Percentiles rank a stretch among this genome's conserved stretches.
Conservation (phyloP, 495 filamentous ascomycete species). For the Lasiosphaeriaceae sp. region DNA sequence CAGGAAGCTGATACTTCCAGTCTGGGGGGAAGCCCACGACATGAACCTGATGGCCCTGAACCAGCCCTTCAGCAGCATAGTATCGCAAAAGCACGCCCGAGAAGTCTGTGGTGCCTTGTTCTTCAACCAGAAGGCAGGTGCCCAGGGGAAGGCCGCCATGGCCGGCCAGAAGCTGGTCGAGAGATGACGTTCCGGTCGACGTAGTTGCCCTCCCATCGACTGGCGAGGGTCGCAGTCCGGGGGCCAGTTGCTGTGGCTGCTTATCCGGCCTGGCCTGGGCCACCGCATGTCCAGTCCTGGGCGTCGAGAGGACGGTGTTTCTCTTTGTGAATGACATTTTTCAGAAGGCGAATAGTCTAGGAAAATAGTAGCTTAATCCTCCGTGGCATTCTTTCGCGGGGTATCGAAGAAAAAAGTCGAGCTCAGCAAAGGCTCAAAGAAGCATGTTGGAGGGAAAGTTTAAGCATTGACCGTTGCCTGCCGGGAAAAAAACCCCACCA, state of each 20-base stretch:
- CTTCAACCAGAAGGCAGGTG: constrained; percentile 76
- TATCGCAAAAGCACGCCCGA: constrained; percentile 78
- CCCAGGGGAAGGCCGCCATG: constrained; percentile 87
- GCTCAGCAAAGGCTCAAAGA: too few species aligned
- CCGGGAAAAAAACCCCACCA: neutral
- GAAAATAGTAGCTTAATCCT: too few species aligned
- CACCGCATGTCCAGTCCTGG: constrained; percentile 10
- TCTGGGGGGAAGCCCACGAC: constrained; percentile 72
- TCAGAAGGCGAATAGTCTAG: too few species aligned
- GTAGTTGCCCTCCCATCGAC: constrained; percentile 84
- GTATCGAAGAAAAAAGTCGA: too few species aligned
- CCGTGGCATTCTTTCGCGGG: too few species aligned
- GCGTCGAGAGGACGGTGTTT: constrained; percentile 62
- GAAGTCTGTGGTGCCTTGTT: constrained; percentile 93
- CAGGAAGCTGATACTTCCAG: constrained; percentile 83
- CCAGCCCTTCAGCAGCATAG: constrained; percentile 88
- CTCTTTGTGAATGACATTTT: constrained; percentile 88
- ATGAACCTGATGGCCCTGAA: constrained; percentile 87
- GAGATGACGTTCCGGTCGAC: constrained; percentile 80
- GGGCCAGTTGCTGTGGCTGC: constrained; percentile 34
- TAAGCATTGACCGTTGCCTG: neutral
- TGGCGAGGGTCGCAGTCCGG: constrained; percentile 82
- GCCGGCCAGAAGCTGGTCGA: constrained; percentile 81
- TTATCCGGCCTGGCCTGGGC: constrained; percentile 31
- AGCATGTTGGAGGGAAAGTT: too few species aligned